Base-by-base conservation (phyloP, 305 asterid genomes). In the Fraxinus albicans region DNA sequence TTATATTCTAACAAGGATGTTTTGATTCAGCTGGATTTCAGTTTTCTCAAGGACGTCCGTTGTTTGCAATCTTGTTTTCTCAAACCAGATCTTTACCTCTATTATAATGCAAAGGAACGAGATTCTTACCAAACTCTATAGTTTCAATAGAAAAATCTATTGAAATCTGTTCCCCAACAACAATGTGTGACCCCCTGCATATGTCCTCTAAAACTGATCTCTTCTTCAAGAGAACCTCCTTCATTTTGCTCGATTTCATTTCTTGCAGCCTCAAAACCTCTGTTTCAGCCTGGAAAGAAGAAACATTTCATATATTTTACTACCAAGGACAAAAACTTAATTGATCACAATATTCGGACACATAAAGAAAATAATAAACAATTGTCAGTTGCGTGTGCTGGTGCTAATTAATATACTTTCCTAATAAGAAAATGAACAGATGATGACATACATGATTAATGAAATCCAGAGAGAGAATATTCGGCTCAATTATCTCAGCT, bases 211-310 rank as follows among this genome's bases (percentile, higher is more conserved):
- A 87, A 73, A 87, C 86, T 85, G 78, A 55, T 73, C 89, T 86
- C 91, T 94, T 94, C 86, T 89, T 92, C 87, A 89, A 79, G 79
- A 96, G 88, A 77, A 96, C 96, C 84, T 94, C 98, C 87, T 91
- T 91, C 81, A 93, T 91, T 90, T 93, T 94, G 84, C 92, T 91
- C 47, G 85, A 80, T 85, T 96, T 96, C 89, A 90, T 83, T 76
- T 91, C 90, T 86, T 93, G 95, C 82, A 93, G 91, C 87, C 97
- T 92, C 76, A 31, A 77, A 12, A 94, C 95, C 86, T 94, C 98
- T 70, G 88, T 86, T 87, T 94, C 98, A 81, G 96, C 98, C 99
- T 94, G 87, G 69, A 87, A 23, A 85, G 53, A 82, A 77, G 75
- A 84, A 80, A 83, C 21, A 75, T 78, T 82, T 82, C 44, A 74